Percentiles rank a stretch among this genome's conserved stretches.
These are phyloP conservation scores for Hanseniaspora valbyensis DNA, from an alignment of 805 yeast genomes.

Conservation along the genomic window DNA sequence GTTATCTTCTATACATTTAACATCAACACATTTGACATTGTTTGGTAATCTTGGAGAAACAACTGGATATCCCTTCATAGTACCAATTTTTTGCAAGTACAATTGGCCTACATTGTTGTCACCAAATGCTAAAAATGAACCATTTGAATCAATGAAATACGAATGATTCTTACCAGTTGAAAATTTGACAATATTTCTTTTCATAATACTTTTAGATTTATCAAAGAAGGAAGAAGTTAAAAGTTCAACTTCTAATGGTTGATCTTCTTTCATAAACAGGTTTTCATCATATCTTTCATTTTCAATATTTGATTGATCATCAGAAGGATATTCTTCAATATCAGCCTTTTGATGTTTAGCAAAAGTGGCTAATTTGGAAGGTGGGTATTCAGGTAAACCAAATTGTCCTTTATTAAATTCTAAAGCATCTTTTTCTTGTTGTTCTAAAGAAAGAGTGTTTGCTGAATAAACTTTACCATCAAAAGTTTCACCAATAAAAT, in stretches of 20 bases:
- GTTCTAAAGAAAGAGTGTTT: background rate
- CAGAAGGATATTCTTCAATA: constrained; percentile 17
- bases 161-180: constrained; percentile 70
- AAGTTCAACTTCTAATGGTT: constrained; percentile 21
- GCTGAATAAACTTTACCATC: constrained; percentile 9
- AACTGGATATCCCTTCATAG: constrained; percentile 28
- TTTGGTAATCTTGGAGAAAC: constrained; percentile 22
- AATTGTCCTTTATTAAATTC: constrained; percentile 61
- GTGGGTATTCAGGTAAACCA: constrained; percentile 67
- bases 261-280: constrained; percentile 1
- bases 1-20: constrained; percentile 64
- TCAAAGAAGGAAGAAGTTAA: constrained; percentile 22
- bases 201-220: constrained; percentile 18
- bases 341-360: constrained; percentile 19
- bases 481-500: constrained; percentile 52
- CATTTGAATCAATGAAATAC: constrained; percentile 54
- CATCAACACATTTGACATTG: constrained; percentile 39
- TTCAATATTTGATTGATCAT: background rate
- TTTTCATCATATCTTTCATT: background rate
- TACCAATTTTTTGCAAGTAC: constrained; percentile 11
- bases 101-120: constrained; percentile 75
- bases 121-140: constrained; percentile 78
- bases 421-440: constrained; percentile 33
- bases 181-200: constrained; percentile 44
- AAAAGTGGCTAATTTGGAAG: constrained; percentile 16